Conservation (phyloP, 257 asterid species). For the Nicotiana knightiana region DNA sequence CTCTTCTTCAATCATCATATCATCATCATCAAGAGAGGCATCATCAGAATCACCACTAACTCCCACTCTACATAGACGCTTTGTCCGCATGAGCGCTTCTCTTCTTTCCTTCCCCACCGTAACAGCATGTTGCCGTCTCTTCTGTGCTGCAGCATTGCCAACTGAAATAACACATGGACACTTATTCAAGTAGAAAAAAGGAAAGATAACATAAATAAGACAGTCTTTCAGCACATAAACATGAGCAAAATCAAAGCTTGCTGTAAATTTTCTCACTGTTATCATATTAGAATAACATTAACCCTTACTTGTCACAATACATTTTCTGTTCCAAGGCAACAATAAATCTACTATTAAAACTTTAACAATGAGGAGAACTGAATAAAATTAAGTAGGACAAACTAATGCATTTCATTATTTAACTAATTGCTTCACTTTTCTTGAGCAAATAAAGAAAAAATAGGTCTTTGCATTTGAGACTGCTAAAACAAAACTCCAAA, state of each 20-base stretch:
- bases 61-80: slow-evolving; percentile 79
- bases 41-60: slow-evolving; percentile 42
- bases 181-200: not conserved
- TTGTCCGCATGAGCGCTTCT: slow-evolving; percentile 80
- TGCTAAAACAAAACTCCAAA: not conserved
- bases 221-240: not conserved
- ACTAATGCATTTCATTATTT: not conserved
- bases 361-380: not conserved
- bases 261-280: not conserved
- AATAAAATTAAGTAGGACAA: not conserved
- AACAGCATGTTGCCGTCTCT: slow-evolving; percentile 78
- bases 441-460: not conserved
- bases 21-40: slow-evolving; percentile 35
- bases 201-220: not conserved
- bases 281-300: not conserved
- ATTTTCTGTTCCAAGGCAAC: not conserved
- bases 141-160: slow-evolving; percentile 71
- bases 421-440: not conserved
- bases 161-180: slow-evolving; percentile 31
- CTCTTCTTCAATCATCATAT: slow-evolving; percentile 69
- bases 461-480: not conserved
- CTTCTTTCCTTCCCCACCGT: slow-evolving; percentile 81
- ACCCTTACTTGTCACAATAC: not conserved
- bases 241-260: not conserved
- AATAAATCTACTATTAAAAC: not conserved